Evolutionary conservation across 2,329 filamentous ascomycete species (phyloP).

Genomic region (Waltergamsia citrina): DNA sequence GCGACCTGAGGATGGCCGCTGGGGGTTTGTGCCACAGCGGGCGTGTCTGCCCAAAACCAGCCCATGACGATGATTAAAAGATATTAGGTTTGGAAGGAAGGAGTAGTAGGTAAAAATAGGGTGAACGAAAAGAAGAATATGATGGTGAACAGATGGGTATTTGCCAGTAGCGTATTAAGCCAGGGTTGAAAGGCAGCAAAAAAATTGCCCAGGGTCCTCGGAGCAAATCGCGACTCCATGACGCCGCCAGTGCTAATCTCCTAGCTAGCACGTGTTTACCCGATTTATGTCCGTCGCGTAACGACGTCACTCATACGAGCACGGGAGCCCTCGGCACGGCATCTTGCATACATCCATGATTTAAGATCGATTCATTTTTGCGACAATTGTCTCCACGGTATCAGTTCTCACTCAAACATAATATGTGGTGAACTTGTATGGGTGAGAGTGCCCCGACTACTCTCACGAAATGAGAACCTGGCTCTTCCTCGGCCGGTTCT

Average conservation of each 20-base stretch:
- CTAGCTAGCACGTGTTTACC: constrained; percentile 18
- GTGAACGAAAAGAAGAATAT: constrained; percentile 2
- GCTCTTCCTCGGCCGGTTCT: constrained; percentile 32
- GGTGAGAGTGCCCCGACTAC: not conserved
- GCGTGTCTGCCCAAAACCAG: constrained; percentile 53
- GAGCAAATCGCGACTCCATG: not conserved
- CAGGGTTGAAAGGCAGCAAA: constrained; percentile 1
- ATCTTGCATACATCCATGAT: constrained; percentile 3
- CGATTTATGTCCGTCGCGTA: constrained; percentile 13
- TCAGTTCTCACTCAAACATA: not conserved
- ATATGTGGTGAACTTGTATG: not conserved
- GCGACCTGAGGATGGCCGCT: constrained; percentile 19
- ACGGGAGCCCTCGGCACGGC: not conserved
- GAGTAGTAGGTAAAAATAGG: no score
- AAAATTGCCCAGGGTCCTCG: not conserved
- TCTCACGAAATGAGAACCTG: constrained; percentile 33
- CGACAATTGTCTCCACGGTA: not conserved
- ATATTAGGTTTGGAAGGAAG: no score
- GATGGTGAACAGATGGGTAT: not conserved
- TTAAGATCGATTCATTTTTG: not conserved
- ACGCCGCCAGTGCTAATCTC: no score
- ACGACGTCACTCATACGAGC: constrained; percentile 16
- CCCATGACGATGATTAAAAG: constrained; percentile 34
- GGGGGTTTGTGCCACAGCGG: constrained; percentile 22
- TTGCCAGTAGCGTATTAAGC: not conserved